Evolutionary conservation across 306 rosid species (phyloP), one percentile per base, ranked within the genome.

Genomic region (Lotus japonicus): DNA sequence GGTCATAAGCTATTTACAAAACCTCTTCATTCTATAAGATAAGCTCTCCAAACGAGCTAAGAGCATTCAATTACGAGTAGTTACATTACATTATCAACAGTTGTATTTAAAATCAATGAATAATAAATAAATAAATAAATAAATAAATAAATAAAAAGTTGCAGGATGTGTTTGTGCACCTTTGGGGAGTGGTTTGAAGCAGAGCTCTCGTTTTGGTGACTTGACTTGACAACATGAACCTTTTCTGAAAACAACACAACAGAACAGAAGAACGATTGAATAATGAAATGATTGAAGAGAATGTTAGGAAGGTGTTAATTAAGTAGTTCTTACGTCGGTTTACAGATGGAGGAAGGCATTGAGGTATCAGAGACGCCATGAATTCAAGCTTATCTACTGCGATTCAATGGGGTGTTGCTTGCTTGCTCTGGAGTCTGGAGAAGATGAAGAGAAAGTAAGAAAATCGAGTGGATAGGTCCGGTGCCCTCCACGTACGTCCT

Each of bases 301-400:
- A n/a, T n/a, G n/a, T n/a, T n/a, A 21, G 26, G 26, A 21, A 21
- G n/a, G n/a, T n/a, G n/a, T n/a, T n/a, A 21, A 1, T 21, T 21
- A 21, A 21, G 26, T 3, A 21, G 26, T 21, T 21, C 68, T 58
- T 3, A 70, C 75, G 21, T 16, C 0, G 50, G 5, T 16, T 44
- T 8, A 43, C 5, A 6, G 64, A n/a, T 5, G 68, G 39, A 26
- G 62, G 36, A 72, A 72, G 7, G 45, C 77, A 72, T 15, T 18
- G 70, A 61, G 62, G 63, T 38, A 72, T 14, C 15, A 36, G 3
- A 39, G 70, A 60, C 70, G 54, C 77, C 77, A 72, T 72, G 18
- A 18, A 7, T 9, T 15, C 9, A 7, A 42, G n/a, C 13, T 9
- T 11, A 4, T 3, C n/a, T 41, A 0, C 12, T 41, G 41, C 1